A percentile compares a stretch with the other conserved stretches of the same genome.
These are phyloP conservation scores for Falciphora oryzae DNA, from an alignment of 2,329 filamentous ascomycete genomes.

Conservation along the genomic window DNA sequence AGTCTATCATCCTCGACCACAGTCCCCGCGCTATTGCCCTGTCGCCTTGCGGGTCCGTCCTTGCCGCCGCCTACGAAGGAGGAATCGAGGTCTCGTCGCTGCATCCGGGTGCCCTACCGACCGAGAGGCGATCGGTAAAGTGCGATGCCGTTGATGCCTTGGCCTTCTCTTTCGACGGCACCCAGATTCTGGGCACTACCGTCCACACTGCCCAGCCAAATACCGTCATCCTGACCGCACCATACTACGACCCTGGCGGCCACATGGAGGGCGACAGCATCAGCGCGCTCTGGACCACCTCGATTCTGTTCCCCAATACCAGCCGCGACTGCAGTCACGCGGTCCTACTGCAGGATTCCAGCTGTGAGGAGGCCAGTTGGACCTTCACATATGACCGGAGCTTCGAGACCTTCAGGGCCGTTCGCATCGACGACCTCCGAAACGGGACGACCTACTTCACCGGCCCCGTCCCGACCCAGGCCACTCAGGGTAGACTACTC, in stretches of 20 bases:
- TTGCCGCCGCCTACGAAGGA: slow-evolving; percentile 79
- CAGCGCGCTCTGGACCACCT: slow-evolving; percentile 76
- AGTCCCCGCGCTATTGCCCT: slow-evolving; percentile 72
- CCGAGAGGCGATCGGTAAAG: slow-evolving; percentile 69
- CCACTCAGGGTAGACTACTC: slow-evolving; percentile 51
- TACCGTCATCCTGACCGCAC: slow-evolving; percentile 72
- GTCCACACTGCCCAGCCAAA: slow-evolving; percentile 57
- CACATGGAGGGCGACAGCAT: slow-evolving; percentile 61
- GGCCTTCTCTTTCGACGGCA: slow-evolving; percentile 71
- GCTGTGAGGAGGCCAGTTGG: slow-evolving; percentile 63
- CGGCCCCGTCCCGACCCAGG: slow-evolving; percentile 52
- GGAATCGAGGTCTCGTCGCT: slow-evolving; percentile 85
- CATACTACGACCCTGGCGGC: slow-evolving; percentile 69
- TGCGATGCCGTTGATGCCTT: slow-evolving; percentile 70
- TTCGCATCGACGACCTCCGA: slow-evolving; percentile 66
- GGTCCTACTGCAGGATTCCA: slow-evolving; percentile 58
- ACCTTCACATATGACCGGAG: slow-evolving; percentile 72
- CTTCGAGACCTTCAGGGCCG: slow-evolving; percentile 72
- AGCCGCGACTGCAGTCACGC: slow-evolving; percentile 74
- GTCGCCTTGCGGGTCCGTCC: slow-evolving; percentile 73
- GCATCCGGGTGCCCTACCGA: slow-evolving; percentile 54
- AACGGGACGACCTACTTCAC: slow-evolving; percentile 78
- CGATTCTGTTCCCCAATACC: slow-evolving; percentile 78
- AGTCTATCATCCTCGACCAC: slow-evolving; percentile 72
- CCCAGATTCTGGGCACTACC: slow-evolving; percentile 72